phyloP scores from a whole-genome alignment of 345 rosid species.

The Capsella bursapastoris region DNA sequence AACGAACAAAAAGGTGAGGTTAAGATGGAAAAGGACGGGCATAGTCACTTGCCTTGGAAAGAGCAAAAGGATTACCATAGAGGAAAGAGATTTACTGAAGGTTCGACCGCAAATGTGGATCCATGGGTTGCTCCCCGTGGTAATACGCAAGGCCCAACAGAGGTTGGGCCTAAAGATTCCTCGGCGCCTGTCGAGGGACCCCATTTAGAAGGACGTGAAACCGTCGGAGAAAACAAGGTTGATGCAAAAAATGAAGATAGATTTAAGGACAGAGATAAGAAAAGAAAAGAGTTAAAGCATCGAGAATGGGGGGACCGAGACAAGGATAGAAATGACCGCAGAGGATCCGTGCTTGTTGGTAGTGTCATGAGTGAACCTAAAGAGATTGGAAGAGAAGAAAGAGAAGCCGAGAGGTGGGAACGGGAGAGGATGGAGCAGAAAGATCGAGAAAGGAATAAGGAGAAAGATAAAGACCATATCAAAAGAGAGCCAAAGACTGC shows the following conservation, averaged over 20 bases:
- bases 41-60: slow-evolving; percentile 76
- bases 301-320: slow-evolving; percentile 94
- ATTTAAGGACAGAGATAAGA: slow-evolving; percentile 89
- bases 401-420: slow-evolving; percentile 88
- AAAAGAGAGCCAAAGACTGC: slow-evolving; percentile 75
- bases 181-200: slow-evolving; percentile 60
- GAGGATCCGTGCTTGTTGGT: slow-evolving; percentile 60
- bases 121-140: slow-evolving; percentile 67
- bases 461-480: slow-evolving; percentile 72
- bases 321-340: slow-evolving; percentile 84
- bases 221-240: slow-evolving; percentile 86
- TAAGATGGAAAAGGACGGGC: slow-evolving; percentile 70
- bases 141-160: slow-evolving; percentile 59
- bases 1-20: slow-evolving; percentile 62
- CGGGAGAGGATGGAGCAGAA: slow-evolving; percentile 84
- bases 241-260: slow-evolving; percentile 85
- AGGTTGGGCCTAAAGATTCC: slow-evolving; percentile 65
- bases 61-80: slow-evolving; percentile 83
- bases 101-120: slow-evolving; percentile 59
- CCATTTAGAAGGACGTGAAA: slow-evolving; percentile 64
- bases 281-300: slow-evolving; percentile 79
- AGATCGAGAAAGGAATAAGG: slow-evolving; percentile 79
- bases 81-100: slow-evolving; percentile 75
- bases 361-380: slow-evolving; percentile 61
- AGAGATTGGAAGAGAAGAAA: slow-evolving; percentile 75